Percentiles rank a stretch among this genome's conserved stretches.
Conservation (phyloP, 1,284 basidiomycete genomes). For the Moesziomyces aphidis region DNA sequence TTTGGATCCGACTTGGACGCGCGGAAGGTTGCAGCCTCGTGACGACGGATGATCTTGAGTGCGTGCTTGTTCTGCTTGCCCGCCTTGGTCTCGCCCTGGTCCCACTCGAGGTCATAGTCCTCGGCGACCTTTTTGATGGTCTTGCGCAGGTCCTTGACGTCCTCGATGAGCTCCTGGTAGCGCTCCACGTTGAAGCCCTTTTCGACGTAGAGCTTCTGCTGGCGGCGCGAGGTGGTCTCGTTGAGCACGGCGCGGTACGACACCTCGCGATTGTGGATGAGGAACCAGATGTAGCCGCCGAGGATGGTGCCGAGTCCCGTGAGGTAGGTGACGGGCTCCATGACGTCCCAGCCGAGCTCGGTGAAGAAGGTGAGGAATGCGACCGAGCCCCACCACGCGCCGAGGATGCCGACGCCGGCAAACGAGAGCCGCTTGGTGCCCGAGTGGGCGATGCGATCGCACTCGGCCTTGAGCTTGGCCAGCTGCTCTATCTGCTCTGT, state of each 20-base stretch:
- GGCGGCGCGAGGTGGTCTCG: slow-evolving; percentile 57
- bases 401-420: slow-evolving; percentile 50
- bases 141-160: slow-evolving; percentile 55
- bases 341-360: slow-evolving; percentile 54
- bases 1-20: slow-evolving; percentile 9
- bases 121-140: slow-evolving; percentile 59
- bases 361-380: slow-evolving; percentile 58
- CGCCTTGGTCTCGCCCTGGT: slow-evolving; percentile 54
- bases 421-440: slow-evolving; percentile 54
- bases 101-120: slow-evolving; percentile 63
- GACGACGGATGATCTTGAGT: slow-evolving; percentile 57
- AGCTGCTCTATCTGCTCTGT: slow-evolving; percentile 55
- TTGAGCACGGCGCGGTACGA: slow-evolving; percentile 59
- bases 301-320: slow-evolving; percentile 57
- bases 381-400: slow-evolving; percentile 55
- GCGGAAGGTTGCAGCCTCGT: slow-evolving; percentile 32
- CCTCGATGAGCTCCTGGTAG: slow-evolving; percentile 58
- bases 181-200: slow-evolving; percentile 58
- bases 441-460: slow-evolving; percentile 52
- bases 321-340: slow-evolving; percentile 59
- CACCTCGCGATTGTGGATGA: slow-evolving; percentile 59
- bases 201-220: slow-evolving; percentile 56
- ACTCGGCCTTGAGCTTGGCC: slow-evolving; percentile 56
- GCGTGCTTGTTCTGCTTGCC: slow-evolving; percentile 56
- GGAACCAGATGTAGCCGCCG: slow-evolving; percentile 61